These are phyloP conservation scores for Mollisia scopiformis DNA, from an alignment of 2,329 filamentous ascomycete genomes.

Conservation along the genomic window DNA sequence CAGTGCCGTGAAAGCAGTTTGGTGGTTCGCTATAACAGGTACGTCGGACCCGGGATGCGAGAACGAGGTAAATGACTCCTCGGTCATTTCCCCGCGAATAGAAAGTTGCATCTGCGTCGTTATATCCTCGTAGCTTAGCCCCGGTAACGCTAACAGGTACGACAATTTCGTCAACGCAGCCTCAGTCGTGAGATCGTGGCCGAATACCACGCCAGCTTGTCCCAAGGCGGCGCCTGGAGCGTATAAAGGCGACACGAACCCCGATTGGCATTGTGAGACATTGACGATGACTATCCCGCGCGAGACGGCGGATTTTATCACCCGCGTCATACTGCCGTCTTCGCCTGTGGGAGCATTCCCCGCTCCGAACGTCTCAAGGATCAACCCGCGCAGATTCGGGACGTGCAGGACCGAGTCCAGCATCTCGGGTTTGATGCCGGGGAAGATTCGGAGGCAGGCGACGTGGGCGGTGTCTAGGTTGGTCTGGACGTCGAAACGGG, in stretches of 20 bases:
- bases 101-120: slow-evolving; percentile 63
- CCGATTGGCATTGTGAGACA: slow-evolving; percentile 64
- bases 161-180: slow-evolving; percentile 38
- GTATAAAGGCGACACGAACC: slow-evolving; percentile 59
- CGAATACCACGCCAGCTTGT: slow-evolving; percentile 69
- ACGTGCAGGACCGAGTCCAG: slow-evolving; percentile 67
- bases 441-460: slow-evolving; percentile 72
- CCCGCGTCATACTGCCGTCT: slow-evolving; percentile 58
- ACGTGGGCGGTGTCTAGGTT: slow-evolving; percentile 68
- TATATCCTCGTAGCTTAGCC: slow-evolving; percentile 59
- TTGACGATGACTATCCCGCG: slow-evolving; percentile 74
- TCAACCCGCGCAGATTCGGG: slow-evolving; percentile 64
- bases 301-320: slow-evolving; percentile 64
- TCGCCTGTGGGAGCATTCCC: slow-evolving; percentile 72
- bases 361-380: slow-evolving; percentile 73
- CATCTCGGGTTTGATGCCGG: slow-evolving; percentile 73
- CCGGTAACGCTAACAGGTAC: slow-evolving; percentile 59
- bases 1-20: slow-evolving; percentile 60
- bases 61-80: slow-evolving; percentile 45
- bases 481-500: slow-evolving; percentile 63
- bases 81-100: slow-evolving; percentile 68
- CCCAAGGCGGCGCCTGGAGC: slow-evolving; percentile 64
- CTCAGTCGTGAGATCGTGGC: slow-evolving; percentile 70
- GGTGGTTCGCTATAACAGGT: slow-evolving; percentile 37
- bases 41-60: slow-evolving; percentile 52